Conservation (phyloP, 331 rosid genomes). For the Malus hybrid region DNA sequence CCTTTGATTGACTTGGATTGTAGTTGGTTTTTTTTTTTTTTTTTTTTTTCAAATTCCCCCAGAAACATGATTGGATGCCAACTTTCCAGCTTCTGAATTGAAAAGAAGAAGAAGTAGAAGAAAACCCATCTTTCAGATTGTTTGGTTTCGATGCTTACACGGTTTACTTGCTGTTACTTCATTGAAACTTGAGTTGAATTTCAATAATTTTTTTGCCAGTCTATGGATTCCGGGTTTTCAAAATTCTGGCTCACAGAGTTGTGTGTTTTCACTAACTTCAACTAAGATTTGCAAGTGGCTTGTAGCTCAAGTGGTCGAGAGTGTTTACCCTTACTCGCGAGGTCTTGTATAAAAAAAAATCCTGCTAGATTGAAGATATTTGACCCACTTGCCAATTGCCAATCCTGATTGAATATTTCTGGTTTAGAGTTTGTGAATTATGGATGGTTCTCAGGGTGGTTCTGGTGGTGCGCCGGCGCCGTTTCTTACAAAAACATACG, state of each 20-base stretch:
- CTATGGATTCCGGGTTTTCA: not conserved
- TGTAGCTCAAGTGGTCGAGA: not conserved
- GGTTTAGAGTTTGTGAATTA: not conserved
- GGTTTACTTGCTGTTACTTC: not conserved
- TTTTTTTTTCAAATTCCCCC: not conserved
- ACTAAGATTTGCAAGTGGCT: not conserved
- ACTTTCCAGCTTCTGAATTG: not conserved
- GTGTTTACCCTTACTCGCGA: not conserved
- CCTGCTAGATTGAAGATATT: too few species aligned
- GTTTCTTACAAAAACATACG: slow-evolving; percentile 43
- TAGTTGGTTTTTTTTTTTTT: not conserved
- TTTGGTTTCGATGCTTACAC: not conserved
- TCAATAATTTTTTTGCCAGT: not conserved
- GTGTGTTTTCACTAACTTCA: not conserved
- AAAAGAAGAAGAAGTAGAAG: not conserved
- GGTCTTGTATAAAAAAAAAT: too few species aligned
- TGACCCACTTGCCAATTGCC: too few species aligned
- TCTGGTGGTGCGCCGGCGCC: slow-evolving; percentile 35
- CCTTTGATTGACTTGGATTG: not conserved
- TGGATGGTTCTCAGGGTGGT: slow-evolving; percentile 35
- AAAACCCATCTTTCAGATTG: not conserved
- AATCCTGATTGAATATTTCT: too few species aligned
- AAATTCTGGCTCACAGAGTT: not conserved
- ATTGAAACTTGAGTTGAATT: not conserved
- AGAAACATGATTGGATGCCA: not conserved